Evolutionary conservation across 495 filamentous ascomycete genomes (phyloP).

Genomic region (Podospora pseudoanserina): DNA sequence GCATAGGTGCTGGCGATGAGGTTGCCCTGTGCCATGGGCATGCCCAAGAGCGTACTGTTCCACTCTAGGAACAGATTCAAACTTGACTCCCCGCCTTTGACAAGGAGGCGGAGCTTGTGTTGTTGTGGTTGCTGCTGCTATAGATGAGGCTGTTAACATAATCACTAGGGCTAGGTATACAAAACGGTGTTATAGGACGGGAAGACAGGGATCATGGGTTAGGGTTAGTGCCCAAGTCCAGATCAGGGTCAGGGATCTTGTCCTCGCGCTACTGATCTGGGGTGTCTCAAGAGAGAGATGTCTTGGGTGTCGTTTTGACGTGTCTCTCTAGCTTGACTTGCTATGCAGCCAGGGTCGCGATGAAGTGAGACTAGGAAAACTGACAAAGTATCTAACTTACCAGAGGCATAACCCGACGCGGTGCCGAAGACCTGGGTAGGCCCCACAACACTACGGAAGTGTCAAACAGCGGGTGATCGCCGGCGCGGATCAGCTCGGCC

Average conservation of each 20-base stretch:
- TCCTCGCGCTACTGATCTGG: not conserved
- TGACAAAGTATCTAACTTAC: conserved; percentile 3
- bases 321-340: not conserved
- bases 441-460: conserved; percentile 19
- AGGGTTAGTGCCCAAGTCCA: conserved; percentile 1
- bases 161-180: not conserved
- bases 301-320: not conserved
- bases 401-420: conserved; percentile 8
- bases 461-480: conserved; percentile 10
- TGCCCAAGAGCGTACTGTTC: conserved; percentile 15
- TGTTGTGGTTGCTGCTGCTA: conserved; percentile 4
- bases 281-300: not conserved
- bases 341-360: not conserved
- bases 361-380: not conserved
- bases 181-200: not conserved
- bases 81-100: conserved; percentile 9
- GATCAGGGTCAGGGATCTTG: not conserved
- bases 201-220: not conserved
- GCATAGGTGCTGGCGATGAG: conserved; percentile 25
- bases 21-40: conserved; percentile 16
- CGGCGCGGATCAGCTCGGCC: conserved; percentile 4
- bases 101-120: conserved; percentile 22
- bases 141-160: not conserved
- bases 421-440: conserved; percentile 5
- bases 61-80: conserved; percentile 25